phyloP scores from a whole-genome alignment of 345 rosid genomes.

The Citrus medica region DNA sequence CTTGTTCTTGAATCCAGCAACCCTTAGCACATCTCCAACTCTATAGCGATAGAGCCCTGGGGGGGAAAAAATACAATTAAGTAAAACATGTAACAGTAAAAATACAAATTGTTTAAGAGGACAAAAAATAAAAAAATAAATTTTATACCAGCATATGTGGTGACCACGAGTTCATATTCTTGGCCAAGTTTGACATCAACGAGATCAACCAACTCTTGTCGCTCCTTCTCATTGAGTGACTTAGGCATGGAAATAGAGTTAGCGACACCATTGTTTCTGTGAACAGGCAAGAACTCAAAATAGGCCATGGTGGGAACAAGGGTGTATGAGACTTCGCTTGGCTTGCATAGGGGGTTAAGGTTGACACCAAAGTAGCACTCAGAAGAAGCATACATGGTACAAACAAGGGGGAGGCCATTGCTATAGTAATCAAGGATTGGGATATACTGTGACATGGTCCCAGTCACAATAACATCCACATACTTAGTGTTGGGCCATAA shows the following conservation, averaged over 20 bases:
- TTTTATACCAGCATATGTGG: slow-evolving; percentile 85
- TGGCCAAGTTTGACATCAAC: slow-evolving; percentile 91
- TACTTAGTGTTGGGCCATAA: slow-evolving; percentile 80
- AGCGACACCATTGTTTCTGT: slow-evolving; percentile 60
- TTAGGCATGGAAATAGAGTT: slow-evolving; percentile 60
- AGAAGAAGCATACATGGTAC: slow-evolving; percentile 97
- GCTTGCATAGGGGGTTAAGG: slow-evolving; percentile 76
- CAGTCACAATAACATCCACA: slow-evolving; percentile 97
- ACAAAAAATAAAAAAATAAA: not conserved
- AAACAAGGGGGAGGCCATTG: slow-evolving; percentile 81
- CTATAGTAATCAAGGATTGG: slow-evolving; percentile 92
- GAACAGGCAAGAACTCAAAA: slow-evolving; percentile 85
- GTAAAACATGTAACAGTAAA: not conserved
- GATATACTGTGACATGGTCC: slow-evolving; percentile 97
- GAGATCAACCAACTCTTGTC: slow-evolving; percentile 80
- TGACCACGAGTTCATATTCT: slow-evolving; percentile 96
- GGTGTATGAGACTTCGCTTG: slow-evolving; percentile 87
- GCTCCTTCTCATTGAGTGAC: slow-evolving; percentile 76
- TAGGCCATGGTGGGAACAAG: slow-evolving; percentile 92
- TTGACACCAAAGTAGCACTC: slow-evolving; percentile 96
- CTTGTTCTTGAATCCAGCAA: slow-evolving; percentile 94
- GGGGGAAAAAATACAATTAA: not conserved
- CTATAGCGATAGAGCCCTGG: slow-evolving; percentile 82
- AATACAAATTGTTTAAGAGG: not conserved
- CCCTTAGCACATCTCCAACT: slow-evolving; percentile 95